phyloP scores from a whole-genome alignment of 306 rosid species.

The Macrotyloma uniflorum region DNA sequence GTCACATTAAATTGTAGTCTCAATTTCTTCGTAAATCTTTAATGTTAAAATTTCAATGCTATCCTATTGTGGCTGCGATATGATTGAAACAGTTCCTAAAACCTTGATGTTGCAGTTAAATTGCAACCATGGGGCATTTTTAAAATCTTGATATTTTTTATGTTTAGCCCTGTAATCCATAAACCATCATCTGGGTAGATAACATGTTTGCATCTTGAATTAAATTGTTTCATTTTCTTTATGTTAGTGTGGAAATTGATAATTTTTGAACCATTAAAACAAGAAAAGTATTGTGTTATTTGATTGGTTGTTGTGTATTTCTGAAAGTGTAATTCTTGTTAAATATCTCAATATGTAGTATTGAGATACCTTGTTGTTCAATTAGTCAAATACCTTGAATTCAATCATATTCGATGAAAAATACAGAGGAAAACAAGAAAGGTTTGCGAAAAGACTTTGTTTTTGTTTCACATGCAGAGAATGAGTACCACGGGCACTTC shows the following conservation, averaged over 20 bases:
- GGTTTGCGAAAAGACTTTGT: neutral
- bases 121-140: no score
- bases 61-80: no score
- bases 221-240: neutral
- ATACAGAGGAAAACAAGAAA: neutral
- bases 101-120: no score
- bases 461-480: conserved; percentile 32
- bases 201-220: neutral
- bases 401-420: neutral
- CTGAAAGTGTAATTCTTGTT: neutral
- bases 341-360: neutral
- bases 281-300: neutral
- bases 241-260: neutral
- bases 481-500: conserved; percentile 46
- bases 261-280: no score
- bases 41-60: no score
- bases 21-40: no score
- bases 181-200: neutral
- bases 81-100: no score
- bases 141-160: no score
- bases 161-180: neutral
- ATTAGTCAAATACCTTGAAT: neutral
- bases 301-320: neutral
- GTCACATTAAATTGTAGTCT: no score
- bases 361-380: no score